Base-by-base conservation (phyloP, 352 stramenopile species). In the Phytophthora megakarya region DNA sequence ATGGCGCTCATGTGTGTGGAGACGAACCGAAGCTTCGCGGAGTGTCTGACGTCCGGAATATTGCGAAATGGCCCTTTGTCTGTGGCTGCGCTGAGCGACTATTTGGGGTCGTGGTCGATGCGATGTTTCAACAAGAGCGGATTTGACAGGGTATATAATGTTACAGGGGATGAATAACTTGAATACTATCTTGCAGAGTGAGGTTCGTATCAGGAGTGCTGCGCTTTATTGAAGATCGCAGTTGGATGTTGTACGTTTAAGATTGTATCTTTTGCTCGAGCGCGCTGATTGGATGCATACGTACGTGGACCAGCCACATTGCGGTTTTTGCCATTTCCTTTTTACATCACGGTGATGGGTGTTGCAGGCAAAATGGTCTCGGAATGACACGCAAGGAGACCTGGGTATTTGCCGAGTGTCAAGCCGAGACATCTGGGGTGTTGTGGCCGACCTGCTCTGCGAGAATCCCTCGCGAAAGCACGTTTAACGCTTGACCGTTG, bases 1-100 rank as follows among this genome's bases (percentile, higher is more conserved):
- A 92, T 78, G 39, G 77, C 72, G 73, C 80, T 92, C 83, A 89
- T 90, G 43, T 67, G 59, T 75, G 40, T 23, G 19, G 39, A 21
- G 12, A 22, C 64, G 43, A 26, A 76, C 68, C 68, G 26, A 25
- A 38, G 56, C 30, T 61, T 42, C 15, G 43, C 33, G 54, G 32
- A 55, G 44, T 76, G 65, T 55, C 50, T 53, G 13, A 55, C 33
- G 48, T 64, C 51, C 32, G 48, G 66, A 22, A 48, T 44, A 79
- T 72, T 79, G 63, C 59, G 63, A 69, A 79, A 76, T 79, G 71
- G 47, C 56, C 18, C 7, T 54, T 33, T 7, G 39, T 54, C 51
- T 65, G 57, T 50, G 65, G 65, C 53, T 72, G 45, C 21, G 44
- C 21, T 22, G 61, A 51, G 61, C 61, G 58, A 62, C 65, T 52